These are phyloP conservation scores for Calonectria ilicicola DNA, from an alignment of 2,329 filamentous ascomycete species.

Conservation along the genomic window DNA sequence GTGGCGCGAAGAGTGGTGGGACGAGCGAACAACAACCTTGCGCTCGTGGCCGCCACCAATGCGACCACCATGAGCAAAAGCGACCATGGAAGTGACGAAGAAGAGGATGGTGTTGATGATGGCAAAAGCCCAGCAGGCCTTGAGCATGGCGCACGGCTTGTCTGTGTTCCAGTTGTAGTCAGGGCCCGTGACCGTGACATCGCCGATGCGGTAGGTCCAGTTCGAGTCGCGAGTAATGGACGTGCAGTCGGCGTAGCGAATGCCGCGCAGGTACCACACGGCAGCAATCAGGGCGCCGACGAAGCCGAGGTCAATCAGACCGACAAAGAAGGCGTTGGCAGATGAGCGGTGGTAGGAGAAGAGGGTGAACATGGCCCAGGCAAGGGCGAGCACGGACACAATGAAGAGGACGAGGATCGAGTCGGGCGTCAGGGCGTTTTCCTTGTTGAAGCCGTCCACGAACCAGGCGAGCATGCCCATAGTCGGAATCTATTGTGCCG, in stretches of 20 bases:
- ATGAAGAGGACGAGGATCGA: constrained; percentile 77
- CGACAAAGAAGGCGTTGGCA: constrained; percentile 71
- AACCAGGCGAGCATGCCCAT: constrained; percentile 78
- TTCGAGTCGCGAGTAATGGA: constrained; percentile 61
- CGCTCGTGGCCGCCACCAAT: constrained; percentile 58
- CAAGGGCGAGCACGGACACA: constrained; percentile 71
- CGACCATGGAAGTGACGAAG: constrained; percentile 79
- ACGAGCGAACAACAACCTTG: constrained; percentile 46
- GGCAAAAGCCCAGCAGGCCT: constrained; percentile 87
- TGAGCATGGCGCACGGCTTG: constrained; percentile 92
- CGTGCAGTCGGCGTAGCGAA: constrained; percentile 75
- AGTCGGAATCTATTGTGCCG: constrained; percentile 64
- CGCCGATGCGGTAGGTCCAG: constrained; percentile 71
- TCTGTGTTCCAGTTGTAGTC: constrained; percentile 67
- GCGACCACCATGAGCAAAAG: constrained; percentile 68
- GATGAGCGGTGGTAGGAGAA: constrained; percentile 75
- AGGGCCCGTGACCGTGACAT: constrained; percentile 66
- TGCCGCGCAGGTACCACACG: constrained; percentile 70
- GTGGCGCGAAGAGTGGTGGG: constrained; percentile 53
- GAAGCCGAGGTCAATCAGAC: constrained; percentile 70
- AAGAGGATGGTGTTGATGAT: constrained; percentile 92
- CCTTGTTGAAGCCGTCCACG: constrained; percentile 68
- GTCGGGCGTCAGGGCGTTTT: constrained; percentile 70
- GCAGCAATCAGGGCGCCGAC: constrained; percentile 73
- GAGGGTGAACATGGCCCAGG: constrained; percentile 74